Conservation (phyloP, 2,329 filamentous ascomycete species). For the Metarhizium humberi region DNA sequence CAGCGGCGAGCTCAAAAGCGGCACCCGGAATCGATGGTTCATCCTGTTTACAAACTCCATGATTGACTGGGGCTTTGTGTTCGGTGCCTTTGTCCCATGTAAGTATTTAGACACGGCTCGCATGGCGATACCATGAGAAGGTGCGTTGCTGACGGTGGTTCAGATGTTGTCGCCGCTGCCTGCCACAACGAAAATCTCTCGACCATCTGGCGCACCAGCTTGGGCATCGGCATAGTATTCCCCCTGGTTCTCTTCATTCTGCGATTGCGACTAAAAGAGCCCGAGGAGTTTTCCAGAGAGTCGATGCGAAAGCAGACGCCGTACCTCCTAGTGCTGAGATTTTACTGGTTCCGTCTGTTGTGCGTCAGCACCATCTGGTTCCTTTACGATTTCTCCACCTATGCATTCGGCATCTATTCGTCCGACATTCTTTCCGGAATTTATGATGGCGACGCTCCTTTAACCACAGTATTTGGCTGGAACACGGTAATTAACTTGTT, state of each 20-base stretch:
- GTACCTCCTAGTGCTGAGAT: conserved; percentile 46
- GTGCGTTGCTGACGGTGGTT: background rate
- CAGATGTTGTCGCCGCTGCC: conserved; percentile 44
- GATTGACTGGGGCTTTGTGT: conserved; percentile 76
- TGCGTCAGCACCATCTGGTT: conserved; percentile 75
- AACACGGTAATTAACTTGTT: conserved; percentile 82
- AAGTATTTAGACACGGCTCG: conserved; percentile 3
- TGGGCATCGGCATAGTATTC: conserved; percentile 73
- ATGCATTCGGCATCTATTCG: conserved; percentile 81
- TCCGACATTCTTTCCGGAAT: conserved; percentile 62
- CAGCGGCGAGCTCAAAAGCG: conserved; percentile 69
- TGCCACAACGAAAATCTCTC: conserved; percentile 53
- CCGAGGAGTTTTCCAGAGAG: conserved; percentile 65
- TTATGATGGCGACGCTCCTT: conserved; percentile 45
- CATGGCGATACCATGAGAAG: background rate
- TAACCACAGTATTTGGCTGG: conserved; percentile 81
- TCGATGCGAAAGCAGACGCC: conserved; percentile 56
- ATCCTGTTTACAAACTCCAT: conserved; percentile 83
- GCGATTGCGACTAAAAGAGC: conserved; percentile 66
- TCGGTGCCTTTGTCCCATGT: conserved; percentile 67
- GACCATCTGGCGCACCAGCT: conserved; percentile 71
- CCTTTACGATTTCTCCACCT: conserved; percentile 80
- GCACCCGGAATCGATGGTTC: conserved; percentile 84
- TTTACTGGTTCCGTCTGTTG: conserved; percentile 65
- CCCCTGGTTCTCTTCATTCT: conserved; percentile 62